Evolutionary conservation across 2,329 filamentous ascomycete genomes (phyloP).

Genomic region (Fusarium marasasianum): DNA sequence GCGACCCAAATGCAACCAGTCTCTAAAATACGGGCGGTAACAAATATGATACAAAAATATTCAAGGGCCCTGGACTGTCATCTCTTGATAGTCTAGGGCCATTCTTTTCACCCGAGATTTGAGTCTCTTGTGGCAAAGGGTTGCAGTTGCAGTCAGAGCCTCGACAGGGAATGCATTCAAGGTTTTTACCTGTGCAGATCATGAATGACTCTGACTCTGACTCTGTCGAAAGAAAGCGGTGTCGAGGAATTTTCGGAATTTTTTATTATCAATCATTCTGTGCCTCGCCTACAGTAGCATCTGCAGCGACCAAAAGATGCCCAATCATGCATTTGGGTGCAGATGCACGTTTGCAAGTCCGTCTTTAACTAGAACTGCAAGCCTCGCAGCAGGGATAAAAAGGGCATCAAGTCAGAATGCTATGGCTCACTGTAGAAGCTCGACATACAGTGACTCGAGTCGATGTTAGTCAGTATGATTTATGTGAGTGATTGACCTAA

Average conservation of each 20-base stretch:
- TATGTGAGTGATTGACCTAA: background rate
- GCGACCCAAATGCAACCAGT: conserved; percentile 17
- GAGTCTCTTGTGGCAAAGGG: background rate
- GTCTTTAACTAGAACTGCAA: conserved; percentile 23
- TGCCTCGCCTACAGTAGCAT: conserved; percentile 14
- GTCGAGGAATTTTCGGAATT: conserved; percentile 25
- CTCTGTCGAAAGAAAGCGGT: conserved; percentile 33
- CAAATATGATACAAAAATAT: conserved; percentile 17
- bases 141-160: conserved; percentile 13
- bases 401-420: conserved; percentile 26
- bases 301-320: conserved; percentile 5
- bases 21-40: conserved; percentile 25
- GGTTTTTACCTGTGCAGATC: conserved; percentile 36
- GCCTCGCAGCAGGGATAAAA: conserved; percentile 18
- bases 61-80: conserved; percentile 31
- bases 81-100: conserved; percentile 6
- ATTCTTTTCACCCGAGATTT: conserved; percentile 2
- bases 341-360: conserved; percentile 29
- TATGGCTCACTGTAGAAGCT: conserved; percentile 7
- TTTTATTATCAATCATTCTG: conserved; percentile 21
- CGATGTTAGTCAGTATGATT: background rate
- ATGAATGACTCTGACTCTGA: conserved; percentile 23
- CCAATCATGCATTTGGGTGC: conserved; percentile 25
- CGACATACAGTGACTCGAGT: background rate
- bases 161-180: conserved; percentile 12